Conservation (phyloP, 1,139 yeast genomes). For the Waltiozyma sp. region DNA sequence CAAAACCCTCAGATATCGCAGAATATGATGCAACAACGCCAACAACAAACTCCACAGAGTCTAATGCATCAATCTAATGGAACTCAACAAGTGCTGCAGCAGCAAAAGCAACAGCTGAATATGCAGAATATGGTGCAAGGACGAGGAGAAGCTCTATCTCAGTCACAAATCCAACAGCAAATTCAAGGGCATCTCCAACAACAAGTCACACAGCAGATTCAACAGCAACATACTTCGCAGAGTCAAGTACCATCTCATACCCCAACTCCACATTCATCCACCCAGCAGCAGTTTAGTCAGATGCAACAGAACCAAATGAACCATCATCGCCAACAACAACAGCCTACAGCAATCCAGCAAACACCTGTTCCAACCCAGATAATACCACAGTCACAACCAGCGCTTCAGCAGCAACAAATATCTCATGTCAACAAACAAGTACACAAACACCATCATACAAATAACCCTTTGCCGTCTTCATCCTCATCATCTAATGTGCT, state of each 20-base stretch:
- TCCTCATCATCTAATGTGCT: no score
- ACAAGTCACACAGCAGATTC: not conserved
- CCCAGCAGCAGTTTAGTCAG: not conserved
- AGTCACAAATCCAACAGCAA: not conserved
- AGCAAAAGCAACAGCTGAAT: not conserved
- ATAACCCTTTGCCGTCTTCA: no score
- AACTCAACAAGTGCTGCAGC: not conserved
- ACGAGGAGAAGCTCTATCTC: not conserved
- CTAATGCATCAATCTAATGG: not conserved
- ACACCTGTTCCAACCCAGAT: not conserved
- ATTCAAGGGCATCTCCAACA: no score
- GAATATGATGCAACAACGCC: not conserved
- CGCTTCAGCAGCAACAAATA: not conserved
- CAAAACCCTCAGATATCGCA: not conserved
- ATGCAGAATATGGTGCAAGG: not conserved
- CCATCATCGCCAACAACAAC: conserved; percentile 1
- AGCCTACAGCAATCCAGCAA: not conserved
- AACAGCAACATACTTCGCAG: not conserved
- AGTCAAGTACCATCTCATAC: not conserved
- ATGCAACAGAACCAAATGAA: not conserved
- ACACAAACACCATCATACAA: not conserved
- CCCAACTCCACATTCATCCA: not conserved
- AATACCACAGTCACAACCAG: not conserved
- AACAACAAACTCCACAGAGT: not conserved
- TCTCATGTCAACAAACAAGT: not conserved